Conservation (phyloP, 2,329 filamentous ascomycete genomes). For the Leptographium wingfieldii region DNA sequence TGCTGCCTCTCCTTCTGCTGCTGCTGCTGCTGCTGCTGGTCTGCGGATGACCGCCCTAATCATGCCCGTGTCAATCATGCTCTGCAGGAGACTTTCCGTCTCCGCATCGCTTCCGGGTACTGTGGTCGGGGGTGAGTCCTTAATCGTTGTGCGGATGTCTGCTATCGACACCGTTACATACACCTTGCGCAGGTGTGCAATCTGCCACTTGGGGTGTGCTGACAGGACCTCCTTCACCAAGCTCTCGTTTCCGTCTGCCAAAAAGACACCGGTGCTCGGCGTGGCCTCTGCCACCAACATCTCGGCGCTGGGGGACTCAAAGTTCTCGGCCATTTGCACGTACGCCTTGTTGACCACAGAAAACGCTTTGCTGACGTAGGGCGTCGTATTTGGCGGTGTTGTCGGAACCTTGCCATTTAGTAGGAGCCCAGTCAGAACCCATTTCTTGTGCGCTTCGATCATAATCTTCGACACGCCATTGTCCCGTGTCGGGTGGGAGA, state of each 20-base stretch:
- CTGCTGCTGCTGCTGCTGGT: background rate
- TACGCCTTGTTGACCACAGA: slow-evolving; percentile 55
- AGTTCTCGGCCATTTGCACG: slow-evolving; percentile 54
- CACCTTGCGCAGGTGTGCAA: slow-evolving; percentile 59
- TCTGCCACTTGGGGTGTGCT: slow-evolving; percentile 63
- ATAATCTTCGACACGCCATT: slow-evolving; percentile 60
- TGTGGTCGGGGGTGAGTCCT: slow-evolving; percentile 25
- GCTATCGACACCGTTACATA: slow-evolving; percentile 50
- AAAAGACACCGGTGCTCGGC: slow-evolving; percentile 40
- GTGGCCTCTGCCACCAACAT: slow-evolving; percentile 53
- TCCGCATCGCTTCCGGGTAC: slow-evolving; percentile 29
- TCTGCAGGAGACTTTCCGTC: slow-evolving; percentile 32
- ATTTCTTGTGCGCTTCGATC: slow-evolving; percentile 86
- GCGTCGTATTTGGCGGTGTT: slow-evolving; percentile 42
- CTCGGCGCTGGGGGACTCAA: slow-evolving; percentile 33
- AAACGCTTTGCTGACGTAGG: slow-evolving; percentile 41
- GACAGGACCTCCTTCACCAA: slow-evolving; percentile 57
- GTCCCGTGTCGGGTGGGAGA: slow-evolving; percentile 54
- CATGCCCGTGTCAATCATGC: slow-evolving; percentile 44
- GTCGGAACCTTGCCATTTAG: slow-evolving; percentile 43
- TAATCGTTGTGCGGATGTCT: slow-evolving; percentile 37
- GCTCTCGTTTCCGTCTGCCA: slow-evolving; percentile 57
- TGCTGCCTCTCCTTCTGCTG: background rate
- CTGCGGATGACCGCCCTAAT: slow-evolving; percentile 39
- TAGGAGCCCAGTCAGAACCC: slow-evolving; percentile 66